Evolutionary conservation across 1,284 basidiomycete species (phyloP), one percentile per base, ranked within the genome.

Genomic region (Jaminaea rosea): DNA sequence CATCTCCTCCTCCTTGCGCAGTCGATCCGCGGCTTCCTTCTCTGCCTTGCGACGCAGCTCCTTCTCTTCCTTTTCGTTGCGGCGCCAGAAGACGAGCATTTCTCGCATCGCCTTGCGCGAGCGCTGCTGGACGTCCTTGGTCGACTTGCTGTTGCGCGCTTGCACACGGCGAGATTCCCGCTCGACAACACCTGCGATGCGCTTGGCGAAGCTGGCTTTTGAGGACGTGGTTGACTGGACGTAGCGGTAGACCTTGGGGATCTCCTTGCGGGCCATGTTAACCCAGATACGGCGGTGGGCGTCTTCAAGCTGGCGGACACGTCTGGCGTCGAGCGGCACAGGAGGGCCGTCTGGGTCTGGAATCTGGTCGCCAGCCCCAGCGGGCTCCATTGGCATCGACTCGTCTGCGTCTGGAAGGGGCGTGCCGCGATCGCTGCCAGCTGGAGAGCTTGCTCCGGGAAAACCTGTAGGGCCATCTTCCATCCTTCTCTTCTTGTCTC

Each of bases 1-100:
- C 73, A 86, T 88, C 77, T 98, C 94, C 75, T 98, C 94, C 75
- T 98, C 94, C 37, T 90, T 79, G 76, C 87, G 91, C 34, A 90
- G 63, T 46, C 65, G 67, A 17, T 73, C 71, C 17, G 70, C 42
- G 2, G 69, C 71, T 45, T 72, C 71, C 73, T 91, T 92, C 74
- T 96, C 91, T 60, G 94, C 92, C 54, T 88, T 87, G 74, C 87
- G 90, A 58, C 91, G 84, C 26, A 89, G 83, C 57, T 97, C 90
- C 50, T 91, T 80, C 59, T 75, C 73, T 76, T 97, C 92, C 72
- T 92, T 91, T 75, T 98, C 93, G 69, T 97, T 97, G 77, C 91
- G 92, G 77, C 87, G 89, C 90, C 91, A 97, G 77, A 91, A 94
- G 26, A 91, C 84, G 62, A 94, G 83, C 84, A 97, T 91, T 63